A percentile compares a stretch with the other conserved stretches of the same genome.
Conservation (phyloP, 1,139 yeast species). For the Candida pseudoviswanathii region DNA sequence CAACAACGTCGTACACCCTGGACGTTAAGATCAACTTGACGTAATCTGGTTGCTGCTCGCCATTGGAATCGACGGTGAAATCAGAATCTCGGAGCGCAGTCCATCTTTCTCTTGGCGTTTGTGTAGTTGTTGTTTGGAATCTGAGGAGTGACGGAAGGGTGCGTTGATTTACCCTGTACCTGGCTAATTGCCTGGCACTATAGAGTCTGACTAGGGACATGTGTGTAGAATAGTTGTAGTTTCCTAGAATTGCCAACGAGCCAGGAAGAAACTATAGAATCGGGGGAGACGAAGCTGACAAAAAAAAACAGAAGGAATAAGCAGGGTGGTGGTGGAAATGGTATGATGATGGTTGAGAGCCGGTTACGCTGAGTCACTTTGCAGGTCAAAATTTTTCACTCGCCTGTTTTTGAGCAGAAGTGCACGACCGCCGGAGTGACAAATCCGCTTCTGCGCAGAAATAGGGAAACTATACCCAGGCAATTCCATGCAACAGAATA, state of each 20-base stretch:
- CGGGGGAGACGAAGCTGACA: no score
- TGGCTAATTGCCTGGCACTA: conserved; percentile 1
- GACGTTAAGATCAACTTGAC: conserved; percentile 87
- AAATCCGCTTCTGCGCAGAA: neutral
- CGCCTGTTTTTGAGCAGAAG: neutral
- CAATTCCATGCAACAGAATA: neutral
- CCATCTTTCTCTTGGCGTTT: conserved; percentile 24
- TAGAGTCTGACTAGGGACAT: conserved; percentile 2
- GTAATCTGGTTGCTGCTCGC: conserved; percentile 80
- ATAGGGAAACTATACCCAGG: neutral
- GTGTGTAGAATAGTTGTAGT: neutral
- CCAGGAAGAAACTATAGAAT: neutral
- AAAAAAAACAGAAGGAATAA: conserved; percentile 2
- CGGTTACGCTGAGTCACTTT: neutral
- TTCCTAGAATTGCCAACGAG: conserved; percentile 2
- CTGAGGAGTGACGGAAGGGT: neutral
- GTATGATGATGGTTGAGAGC: neutral
- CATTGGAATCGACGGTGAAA: conserved; percentile 38
- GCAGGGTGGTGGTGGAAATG: neutral
- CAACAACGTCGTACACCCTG: conserved; percentile 90
- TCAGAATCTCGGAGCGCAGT: conserved; percentile 57
- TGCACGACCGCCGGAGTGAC: neutral
- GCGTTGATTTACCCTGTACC: neutral
- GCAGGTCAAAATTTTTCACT: neutral
- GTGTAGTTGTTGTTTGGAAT: conserved; percentile 2